Evolutionary conservation across 495 filamentous ascomycete species (phyloP).

Genomic region (Pseudomonodictys pantanalensis): DNA sequence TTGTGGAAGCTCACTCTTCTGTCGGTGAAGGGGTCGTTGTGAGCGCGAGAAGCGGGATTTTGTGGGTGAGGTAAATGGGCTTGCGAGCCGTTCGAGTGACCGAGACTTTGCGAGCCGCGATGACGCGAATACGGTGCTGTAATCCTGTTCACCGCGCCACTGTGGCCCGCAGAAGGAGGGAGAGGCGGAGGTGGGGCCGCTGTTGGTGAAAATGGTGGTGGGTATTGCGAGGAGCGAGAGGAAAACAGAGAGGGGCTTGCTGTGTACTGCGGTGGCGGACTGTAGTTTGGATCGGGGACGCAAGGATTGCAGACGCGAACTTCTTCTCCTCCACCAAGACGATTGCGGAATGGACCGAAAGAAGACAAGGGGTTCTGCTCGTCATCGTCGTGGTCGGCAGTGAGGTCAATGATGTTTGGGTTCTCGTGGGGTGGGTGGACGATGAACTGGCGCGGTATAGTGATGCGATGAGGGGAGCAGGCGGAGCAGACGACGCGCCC

Average conservation of each 20-base stretch:
- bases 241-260: not conserved
- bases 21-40: not conserved
- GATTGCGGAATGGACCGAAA: conserved; percentile 38
- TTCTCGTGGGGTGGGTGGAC: conserved; percentile 66
- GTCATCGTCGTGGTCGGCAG: conserved; percentile 29
- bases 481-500: conserved; percentile 86
- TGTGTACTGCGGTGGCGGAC: conserved; percentile 47
- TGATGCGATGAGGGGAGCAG: conserved; percentile 94
- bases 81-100: conserved; percentile 1
- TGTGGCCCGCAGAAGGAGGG: no score
- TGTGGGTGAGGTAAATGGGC: no score
- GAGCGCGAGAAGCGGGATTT: no score
- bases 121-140: no score
- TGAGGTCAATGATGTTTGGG: conserved; percentile 45
- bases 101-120: conserved; percentile 9
- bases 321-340: conserved; percentile 74
- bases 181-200: no score
- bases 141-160: no score
- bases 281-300: conserved; percentile 84
- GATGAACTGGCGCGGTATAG: conserved; percentile 88
- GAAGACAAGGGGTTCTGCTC: conserved; percentile 8
- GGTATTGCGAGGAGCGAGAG: not conserved
- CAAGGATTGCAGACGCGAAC: conserved; percentile 93
- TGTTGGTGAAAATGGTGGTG: not conserved
- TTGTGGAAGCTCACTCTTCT: conserved; percentile 12